These are phyloP conservation scores for Acanthamoeba triangularis DNA, from an alignment of 208 protist genomes.

Conservation along the genomic window DNA sequence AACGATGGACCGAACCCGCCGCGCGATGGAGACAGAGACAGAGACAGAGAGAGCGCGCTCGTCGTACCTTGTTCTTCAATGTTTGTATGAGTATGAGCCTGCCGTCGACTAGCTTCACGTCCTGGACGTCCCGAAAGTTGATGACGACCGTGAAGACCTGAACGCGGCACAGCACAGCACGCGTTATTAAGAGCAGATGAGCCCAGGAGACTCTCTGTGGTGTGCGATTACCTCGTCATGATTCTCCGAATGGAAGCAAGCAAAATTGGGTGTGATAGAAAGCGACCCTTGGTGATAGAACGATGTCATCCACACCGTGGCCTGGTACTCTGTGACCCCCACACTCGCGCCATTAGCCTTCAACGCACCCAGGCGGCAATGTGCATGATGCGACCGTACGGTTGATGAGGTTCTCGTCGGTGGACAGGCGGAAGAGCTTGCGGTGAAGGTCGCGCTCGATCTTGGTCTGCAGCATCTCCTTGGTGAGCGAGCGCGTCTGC, in stretches of 20 bases:
- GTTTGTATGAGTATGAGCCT: conserved; percentile 58
- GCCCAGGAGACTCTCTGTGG: background rate
- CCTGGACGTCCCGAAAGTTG: conserved; percentile 42
- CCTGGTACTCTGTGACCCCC: conserved; percentile 50
- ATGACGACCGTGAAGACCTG: conserved; percentile 58
- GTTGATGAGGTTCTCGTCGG: conserved; percentile 58
- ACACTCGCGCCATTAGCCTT: no score
- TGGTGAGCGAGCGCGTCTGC: conserved; percentile 47
- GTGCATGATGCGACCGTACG: conserved; percentile 8
- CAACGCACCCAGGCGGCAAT: background rate
- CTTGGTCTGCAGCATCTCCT: conserved; percentile 58
- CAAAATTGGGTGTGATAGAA: conserved; percentile 58
- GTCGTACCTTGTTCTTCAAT: conserved; percentile 17
- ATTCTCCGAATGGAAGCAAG: conserved; percentile 49
- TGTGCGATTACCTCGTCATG: background rate
- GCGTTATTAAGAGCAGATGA: background rate
- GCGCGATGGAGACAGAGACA: background rate
- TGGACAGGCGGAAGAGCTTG: conserved; percentile 72
- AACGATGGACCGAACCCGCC: background rate
- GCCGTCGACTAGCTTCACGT: conserved; percentile 23
- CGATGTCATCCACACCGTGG: conserved; percentile 66
- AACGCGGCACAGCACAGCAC: no score
- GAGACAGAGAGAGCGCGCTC: background rate
- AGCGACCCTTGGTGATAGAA: conserved; percentile 45
- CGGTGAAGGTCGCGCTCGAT: conserved; percentile 48